Percentiles rank a stretch among this genome's conserved stretches.
Evolutionary conservation across 176 grass and related monocot genomes (phyloP).

Genomic region (Olyra latifolia): DNA sequence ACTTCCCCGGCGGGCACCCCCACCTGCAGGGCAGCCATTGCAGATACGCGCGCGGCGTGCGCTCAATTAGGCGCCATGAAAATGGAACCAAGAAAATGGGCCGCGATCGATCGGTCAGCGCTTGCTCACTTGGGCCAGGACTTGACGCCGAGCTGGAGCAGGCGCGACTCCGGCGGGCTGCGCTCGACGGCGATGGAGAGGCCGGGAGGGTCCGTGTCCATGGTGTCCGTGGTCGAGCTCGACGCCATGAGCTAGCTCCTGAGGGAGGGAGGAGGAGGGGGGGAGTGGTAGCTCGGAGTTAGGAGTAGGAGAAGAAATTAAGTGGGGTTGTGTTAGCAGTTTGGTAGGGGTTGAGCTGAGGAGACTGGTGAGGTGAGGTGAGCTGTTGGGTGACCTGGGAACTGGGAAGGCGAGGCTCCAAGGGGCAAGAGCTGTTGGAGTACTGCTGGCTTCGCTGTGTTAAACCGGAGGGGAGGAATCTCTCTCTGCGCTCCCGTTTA

Average conservation of each 20-base stretch:
- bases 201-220: conserved; percentile 54
- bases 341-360: conserved; percentile 27
- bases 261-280: conserved; percentile 20
- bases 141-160: conserved; percentile 77
- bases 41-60: neutral
- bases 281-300: conserved; percentile 15
- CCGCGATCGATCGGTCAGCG: neutral
- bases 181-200: conserved; percentile 65
- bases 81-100: neutral
- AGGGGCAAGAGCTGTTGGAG: neutral
- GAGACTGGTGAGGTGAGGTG: neutral
- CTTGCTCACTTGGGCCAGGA: conserved; percentile 91
- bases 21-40: conserved; percentile 45
- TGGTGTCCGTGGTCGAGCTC: conserved; percentile 58
- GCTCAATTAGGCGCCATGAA: neutral
- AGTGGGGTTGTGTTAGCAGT: conserved; percentile 12
- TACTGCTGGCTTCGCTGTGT: conserved; percentile 25
- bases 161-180: conserved; percentile 62
- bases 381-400: too few species aligned
- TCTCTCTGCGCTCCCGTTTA: conserved; percentile 2
- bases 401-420: neutral
- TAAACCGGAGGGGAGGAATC: conserved; percentile 4
- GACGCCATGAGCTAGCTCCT: conserved; percentile 56
- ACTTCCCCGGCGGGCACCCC: conserved; percentile 83
- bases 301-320: neutral